A percentile compares a stretch with the other conserved stretches of the same genome.
Conservation (phyloP, 352 stramenopile species). For the Phytophthora fragariae region DNA sequence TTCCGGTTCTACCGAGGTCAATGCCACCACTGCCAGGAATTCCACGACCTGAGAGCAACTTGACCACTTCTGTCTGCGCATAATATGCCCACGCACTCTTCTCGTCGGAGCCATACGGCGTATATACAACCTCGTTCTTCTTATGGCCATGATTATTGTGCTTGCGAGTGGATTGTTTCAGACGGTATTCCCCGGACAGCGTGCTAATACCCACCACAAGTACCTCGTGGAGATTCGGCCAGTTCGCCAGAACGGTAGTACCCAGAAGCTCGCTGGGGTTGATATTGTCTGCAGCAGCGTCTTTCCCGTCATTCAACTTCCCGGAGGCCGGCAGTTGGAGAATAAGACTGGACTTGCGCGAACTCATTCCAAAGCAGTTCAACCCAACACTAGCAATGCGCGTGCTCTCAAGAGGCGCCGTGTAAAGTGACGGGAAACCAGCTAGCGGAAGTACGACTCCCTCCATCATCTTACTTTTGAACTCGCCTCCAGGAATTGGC, state of each 20-base stretch:
- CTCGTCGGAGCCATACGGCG: slow-evolving; percentile 52
- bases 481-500: slow-evolving; percentile 62
- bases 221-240: slow-evolving; percentile 98
- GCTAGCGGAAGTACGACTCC: slow-evolving; percentile 76
- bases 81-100: slow-evolving; percentile 77
- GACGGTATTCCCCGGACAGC: slow-evolving; percentile 66
- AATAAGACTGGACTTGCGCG: slow-evolving; percentile 80
- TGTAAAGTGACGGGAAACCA: slow-evolving; percentile 83
- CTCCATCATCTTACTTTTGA: slow-evolving; percentile 79
- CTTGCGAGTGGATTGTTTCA: slow-evolving; percentile 37
- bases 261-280: slow-evolving; percentile 60
- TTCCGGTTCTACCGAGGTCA: slow-evolving; percentile 90
- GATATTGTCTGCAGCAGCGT: slow-evolving; percentile 35
- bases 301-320: slow-evolving; percentile 27
- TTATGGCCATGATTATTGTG: slow-evolving; percentile 30
- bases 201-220: slow-evolving; percentile 85
- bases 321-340: slow-evolving; percentile 56
- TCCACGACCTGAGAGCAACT: slow-evolving; percentile 77
- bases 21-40: slow-evolving; percentile 92
- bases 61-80: slow-evolving; percentile 69
- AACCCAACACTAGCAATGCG: slow-evolving; percentile 80
- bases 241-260: slow-evolving; percentile 95
- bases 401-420: slow-evolving; percentile 57
- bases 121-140: slow-evolving; percentile 49
- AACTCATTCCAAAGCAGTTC: slow-evolving; percentile 96